Evolutionary conservation across 495 filamentous ascomycete genomes (phyloP).

Genomic region (Aspergillus heteromorphus): DNA sequence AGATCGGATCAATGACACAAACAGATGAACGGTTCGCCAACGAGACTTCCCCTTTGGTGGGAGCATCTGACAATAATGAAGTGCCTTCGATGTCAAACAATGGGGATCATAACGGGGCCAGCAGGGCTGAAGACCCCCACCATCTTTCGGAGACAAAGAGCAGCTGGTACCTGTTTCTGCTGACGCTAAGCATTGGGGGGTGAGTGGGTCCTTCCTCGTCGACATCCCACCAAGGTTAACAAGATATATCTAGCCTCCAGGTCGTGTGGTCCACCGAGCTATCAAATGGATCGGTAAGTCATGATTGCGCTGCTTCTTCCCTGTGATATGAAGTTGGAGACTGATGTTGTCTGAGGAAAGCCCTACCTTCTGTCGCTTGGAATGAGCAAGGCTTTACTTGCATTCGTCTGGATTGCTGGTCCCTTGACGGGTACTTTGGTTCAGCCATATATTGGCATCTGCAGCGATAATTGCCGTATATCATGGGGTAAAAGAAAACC

Average conservation of each 20-base stretch:
- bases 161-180: constrained; percentile 72
- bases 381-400: constrained; percentile 87
- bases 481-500: constrained; percentile 81
- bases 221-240: constrained; percentile 1
- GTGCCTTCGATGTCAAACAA: constrained; percentile 11
- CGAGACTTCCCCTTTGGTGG: constrained; percentile 39
- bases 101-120: constrained; percentile 10
- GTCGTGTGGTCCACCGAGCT: constrained; percentile 93
- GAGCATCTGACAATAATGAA: constrained; percentile 17
- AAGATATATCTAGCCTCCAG: constrained; percentile 53
- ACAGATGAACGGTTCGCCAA: constrained; percentile 15
- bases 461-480: constrained; percentile 78
- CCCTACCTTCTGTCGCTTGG: constrained; percentile 71
- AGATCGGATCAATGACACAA: constrained; percentile 9
- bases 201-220: constrained; percentile 29
- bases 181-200: constrained; percentile 79
- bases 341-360: constrained; percentile 21
- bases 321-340: not conserved
- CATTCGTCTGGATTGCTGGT: constrained; percentile 90
- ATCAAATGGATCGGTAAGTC: constrained; percentile 70
- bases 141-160: constrained; percentile 49
- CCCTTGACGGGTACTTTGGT: constrained; percentile 81
- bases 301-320: not conserved
- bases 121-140: constrained; percentile 12
- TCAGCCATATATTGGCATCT: constrained; percentile 89